Conservation (phyloP, 192 early-diverging fungal genomes). For the Gryganskiella cystojenkinii region DNA sequence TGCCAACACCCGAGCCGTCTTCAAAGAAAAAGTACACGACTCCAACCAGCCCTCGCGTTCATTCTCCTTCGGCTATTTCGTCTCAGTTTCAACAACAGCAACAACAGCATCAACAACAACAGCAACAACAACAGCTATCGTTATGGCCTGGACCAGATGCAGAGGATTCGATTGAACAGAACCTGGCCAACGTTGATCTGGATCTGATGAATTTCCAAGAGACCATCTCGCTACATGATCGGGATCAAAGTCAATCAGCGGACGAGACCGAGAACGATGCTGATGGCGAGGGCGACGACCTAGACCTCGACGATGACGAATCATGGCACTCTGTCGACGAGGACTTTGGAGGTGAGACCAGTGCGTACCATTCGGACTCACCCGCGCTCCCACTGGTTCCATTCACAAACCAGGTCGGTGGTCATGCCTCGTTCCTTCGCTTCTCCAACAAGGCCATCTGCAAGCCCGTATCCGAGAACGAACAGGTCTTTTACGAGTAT, state of each 20-base stretch:
- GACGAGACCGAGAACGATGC: slow-evolving; percentile 21
- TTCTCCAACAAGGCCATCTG: slow-evolving; percentile 98
- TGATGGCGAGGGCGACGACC: background rate
- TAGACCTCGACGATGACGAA: slow-evolving; percentile 27
- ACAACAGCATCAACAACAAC: too few relatives aligned
- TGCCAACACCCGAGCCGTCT: slow-evolving; percentile 38
- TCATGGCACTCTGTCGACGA: slow-evolving; percentile 49
- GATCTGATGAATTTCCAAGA: background rate
- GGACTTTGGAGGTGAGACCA: slow-evolving; percentile 46
- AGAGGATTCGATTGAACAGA: background rate
- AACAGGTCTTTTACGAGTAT: slow-evolving; percentile 92
- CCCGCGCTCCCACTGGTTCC: slow-evolving; percentile 78
- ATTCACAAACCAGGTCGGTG: slow-evolving; percentile 93
- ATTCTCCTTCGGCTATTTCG: slow-evolving; percentile 38
- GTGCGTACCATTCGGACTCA: slow-evolving; percentile 57
- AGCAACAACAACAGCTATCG: too few relatives aligned
- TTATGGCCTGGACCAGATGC: slow-evolving; percentile 21
- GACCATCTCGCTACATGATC: background rate
- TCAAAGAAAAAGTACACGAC: slow-evolving; percentile 22
- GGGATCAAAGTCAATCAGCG: background rate
- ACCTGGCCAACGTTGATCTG: background rate
- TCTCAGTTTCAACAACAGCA: slow-evolving; percentile 46
- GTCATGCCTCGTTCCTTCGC: slow-evolving; percentile 94
- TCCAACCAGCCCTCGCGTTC: slow-evolving; percentile 36
- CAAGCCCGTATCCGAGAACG: slow-evolving; percentile 89